Base-by-base conservation (phyloP, 352 stramenopile species). In the Globisporangium nodosum region DNA sequence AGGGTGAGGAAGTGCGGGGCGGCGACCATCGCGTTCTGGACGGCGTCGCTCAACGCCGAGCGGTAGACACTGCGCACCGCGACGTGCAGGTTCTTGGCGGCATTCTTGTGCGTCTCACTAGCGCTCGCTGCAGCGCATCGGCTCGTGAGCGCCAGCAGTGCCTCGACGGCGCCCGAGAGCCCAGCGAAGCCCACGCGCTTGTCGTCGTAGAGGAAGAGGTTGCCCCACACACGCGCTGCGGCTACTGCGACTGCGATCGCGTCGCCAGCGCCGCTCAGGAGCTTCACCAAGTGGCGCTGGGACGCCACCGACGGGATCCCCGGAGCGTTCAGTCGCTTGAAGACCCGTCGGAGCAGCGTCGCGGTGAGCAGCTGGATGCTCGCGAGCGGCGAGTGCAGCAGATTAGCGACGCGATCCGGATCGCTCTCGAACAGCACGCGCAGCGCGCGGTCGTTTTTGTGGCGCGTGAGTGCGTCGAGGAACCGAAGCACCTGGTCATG, bases 211-310 rank as follows among this genome's bases (percentile, higher is more conserved):
- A 76, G 66, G 15, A 87, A 68, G 2, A 90, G 64, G 18, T 88
- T 90, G 5, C 76, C 74, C 76, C 78, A 90, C 0, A 87, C 78
- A 40, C 80, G 70, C 13, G 65, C 80, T 0, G 74, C 74, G 3
- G 54, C 49, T 0, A 88, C 56, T 1, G 55, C 63, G 8, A 76
- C 15, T 53, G 73, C 56, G 12, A 21, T 16, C 9, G 20, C 9
- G 33, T 54, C 51, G 8, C 57, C 33, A 12, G 11, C 24, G 5
- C 46, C 31, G 31, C 42, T 46, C 39, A 88, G 15, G 13, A 88
- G 59, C 12, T 73, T 78, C 0, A 59, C 69, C 1, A 88, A 56
- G 37, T 87, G 74, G 9, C 78, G 74, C 27, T 74, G 68, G n/a
- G 76, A 59, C 18, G 67, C 62, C 45, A 60, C 52, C 15, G 70